Base-by-base conservation (phyloP, 2,329 filamentous ascomycete species). In the Bipolaris sorokiniana region DNA sequence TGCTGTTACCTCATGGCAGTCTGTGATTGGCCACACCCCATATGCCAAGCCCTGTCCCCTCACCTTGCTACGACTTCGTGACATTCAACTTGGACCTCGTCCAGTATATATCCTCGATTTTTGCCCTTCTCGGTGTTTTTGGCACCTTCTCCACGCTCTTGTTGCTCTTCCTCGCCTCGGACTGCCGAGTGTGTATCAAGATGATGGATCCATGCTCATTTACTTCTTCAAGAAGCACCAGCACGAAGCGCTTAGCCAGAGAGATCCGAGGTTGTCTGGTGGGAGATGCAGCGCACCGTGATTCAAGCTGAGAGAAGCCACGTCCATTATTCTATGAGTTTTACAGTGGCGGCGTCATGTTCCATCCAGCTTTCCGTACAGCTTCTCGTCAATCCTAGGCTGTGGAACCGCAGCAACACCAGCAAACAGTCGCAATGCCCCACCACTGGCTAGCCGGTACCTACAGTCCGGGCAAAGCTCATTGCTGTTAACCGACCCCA, bases 401-500 rank as follows among this genome's bases (percentile, higher is more conserved):
- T 33, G 33, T 26, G 22, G 34, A 5, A n/a, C 22, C 22, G 33
- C 33, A 33, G 64, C 64, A 16, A 72, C 38, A n/a, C 56, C 28
- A 22, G 62, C 59, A 31, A 72, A 68, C 5, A 65, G 65, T 42
- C 55, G 63, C 62, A 63, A 69, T 23, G 47, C 55, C 22, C 51
- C 26, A 36, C 65, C 65, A 33, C 20, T 36, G 4, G 59, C 51
- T 42, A 52, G 23, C 7, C 62, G 61, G 44, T 59, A 64, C 16
- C 49, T 65, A 55, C 70, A 74, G 5, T 59, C 55, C 7, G 40
- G 41, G 44, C 69, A 72, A 0, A 33, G 20, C 5, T 66, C 64
- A 20, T 51, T 62, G 26, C 66, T 68, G 46, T 69, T 70, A 13
- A 56, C 49, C 2, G 67, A 60, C 3, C 69, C 67, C n/a, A 71